Evolutionary conservation across 1,139 yeast genomes (phyloP).

Genomic region (Lodderomyces margitis): DNA sequence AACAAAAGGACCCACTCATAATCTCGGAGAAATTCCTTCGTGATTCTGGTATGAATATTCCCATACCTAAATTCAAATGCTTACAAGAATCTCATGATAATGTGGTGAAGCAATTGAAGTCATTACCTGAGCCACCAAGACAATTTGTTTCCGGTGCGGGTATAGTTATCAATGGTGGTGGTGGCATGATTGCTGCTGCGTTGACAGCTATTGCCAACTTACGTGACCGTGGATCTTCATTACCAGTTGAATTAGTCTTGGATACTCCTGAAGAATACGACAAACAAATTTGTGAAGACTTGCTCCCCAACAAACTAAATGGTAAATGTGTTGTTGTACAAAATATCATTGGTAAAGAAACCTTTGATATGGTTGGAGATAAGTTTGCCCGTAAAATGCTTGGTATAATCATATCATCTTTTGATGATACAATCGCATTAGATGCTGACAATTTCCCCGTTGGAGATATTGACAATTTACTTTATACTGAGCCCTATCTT

Average conservation of each 20-base stretch:
- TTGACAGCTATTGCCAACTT: conserved; percentile 31
- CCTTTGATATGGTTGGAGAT: conserved; percentile 19
- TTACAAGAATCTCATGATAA: conserved; percentile 26
- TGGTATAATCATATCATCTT: conserved; percentile 34
- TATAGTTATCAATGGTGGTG: conserved; percentile 34
- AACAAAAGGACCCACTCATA: conserved; percentile 20
- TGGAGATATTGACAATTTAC: conserved; percentile 29
- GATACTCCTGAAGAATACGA: conserved; percentile 26
- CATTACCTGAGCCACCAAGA: conserved; percentile 25
- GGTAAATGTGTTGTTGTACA: conserved; percentile 34
- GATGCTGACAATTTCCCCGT: conserved; percentile 39
- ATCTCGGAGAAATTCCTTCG: conserved; percentile 16
- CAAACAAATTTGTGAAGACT: conserved; percentile 28
- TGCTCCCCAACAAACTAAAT: conserved; percentile 27
- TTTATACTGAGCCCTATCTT: conserved; percentile 26
- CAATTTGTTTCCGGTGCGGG: conserved; percentile 33
- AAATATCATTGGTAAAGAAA: conserved; percentile 24
- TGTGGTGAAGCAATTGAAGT: conserved; percentile 24
- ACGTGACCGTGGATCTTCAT: conserved; percentile 31
- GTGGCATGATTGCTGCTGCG: conserved; percentile 28
- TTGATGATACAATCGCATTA: conserved; percentile 33
- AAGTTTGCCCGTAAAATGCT: conserved; percentile 31
- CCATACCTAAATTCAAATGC: conserved; percentile 20
- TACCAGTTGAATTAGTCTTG: conserved; percentile 38
- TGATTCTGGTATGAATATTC: conserved; percentile 12